Percentiles rank a stretch among this genome's conserved stretches.
phyloP scores from a whole-genome alignment of 2,329 filamentous ascomycete genomes.

The Aspergillus tubingensis region DNA sequence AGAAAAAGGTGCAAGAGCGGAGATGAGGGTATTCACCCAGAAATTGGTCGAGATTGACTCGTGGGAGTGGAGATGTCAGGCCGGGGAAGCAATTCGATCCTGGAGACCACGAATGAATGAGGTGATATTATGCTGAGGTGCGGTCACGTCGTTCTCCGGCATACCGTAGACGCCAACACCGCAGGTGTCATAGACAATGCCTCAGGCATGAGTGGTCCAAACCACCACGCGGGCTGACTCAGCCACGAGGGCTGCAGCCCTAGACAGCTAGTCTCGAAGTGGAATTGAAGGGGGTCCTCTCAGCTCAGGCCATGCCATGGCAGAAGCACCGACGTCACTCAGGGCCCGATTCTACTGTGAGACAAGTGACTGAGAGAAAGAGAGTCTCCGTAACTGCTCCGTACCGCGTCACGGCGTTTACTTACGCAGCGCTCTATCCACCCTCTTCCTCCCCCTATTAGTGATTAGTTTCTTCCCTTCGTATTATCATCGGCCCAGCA shows the following conservation, averaged over 20 bases:
- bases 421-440: slow-evolving; percentile 5
- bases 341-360: slow-evolving; percentile 4
- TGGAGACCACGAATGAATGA: slow-evolving; percentile 34
- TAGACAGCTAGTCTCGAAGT: slow-evolving; percentile 16
- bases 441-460: slow-evolving; percentile 1
- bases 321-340: slow-evolving; percentile 32
- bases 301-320: background rate
- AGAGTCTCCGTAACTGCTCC: background rate
- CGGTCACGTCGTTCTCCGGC: slow-evolving; percentile 29
- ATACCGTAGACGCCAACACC: slow-evolving; percentile 28
- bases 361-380: no score
- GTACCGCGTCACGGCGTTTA: slow-evolving; percentile 14
- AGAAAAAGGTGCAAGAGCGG: slow-evolving; percentile 27
- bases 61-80: slow-evolving; percentile 37
- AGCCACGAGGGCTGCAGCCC: slow-evolving; percentile 26
- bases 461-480: background rate
- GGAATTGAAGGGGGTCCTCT: background rate
- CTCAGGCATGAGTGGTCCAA: slow-evolving; percentile 28
- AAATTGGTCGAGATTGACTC: slow-evolving; percentile 35
- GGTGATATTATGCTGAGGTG: slow-evolving; percentile 39
- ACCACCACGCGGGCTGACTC: slow-evolving; percentile 15
- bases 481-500: slow-evolving; percentile 7
- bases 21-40: slow-evolving; percentile 35
- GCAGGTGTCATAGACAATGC: slow-evolving; percentile 26
- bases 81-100: slow-evolving; percentile 31